Evolutionary conservation across 768 basidiomycete genomes (phyloP).

Genomic region (Collybia sp.): DNA sequence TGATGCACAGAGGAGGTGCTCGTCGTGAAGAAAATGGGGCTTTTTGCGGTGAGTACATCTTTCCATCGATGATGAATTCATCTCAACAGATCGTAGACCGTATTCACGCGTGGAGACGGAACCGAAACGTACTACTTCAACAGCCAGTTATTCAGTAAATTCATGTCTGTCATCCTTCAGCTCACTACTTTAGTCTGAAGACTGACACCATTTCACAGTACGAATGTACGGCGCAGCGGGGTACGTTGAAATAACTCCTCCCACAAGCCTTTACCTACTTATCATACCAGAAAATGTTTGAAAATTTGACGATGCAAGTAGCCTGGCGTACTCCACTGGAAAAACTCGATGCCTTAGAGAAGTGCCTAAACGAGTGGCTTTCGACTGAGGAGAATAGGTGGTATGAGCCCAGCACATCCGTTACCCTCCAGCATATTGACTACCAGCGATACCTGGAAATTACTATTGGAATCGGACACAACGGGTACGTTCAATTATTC

Average conservation of each 20-base stretch:
- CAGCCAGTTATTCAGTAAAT: slow-evolving; percentile 68
- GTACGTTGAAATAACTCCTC: slow-evolving; percentile 25
- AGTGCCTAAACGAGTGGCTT: slow-evolving; percentile 68
- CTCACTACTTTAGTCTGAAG: background rate
- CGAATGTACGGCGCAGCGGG: slow-evolving; percentile 70
- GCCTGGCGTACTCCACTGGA: slow-evolving; percentile 71
- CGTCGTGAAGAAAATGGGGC: slow-evolving; percentile 75
- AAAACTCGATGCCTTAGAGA: slow-evolving; percentile 69
- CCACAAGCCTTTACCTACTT: slow-evolving; percentile 7
- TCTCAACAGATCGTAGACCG: slow-evolving; percentile 36
- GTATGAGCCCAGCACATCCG: slow-evolving; percentile 64
- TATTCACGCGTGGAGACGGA: slow-evolving; percentile 68
- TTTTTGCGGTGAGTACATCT: slow-evolving; percentile 54
- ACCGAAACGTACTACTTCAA: slow-evolving; percentile 82
- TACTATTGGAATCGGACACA: slow-evolving; percentile 60
- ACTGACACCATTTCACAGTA: slow-evolving; percentile 29
- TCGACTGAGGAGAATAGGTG: slow-evolving; percentile 76
- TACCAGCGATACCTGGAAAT: slow-evolving; percentile 65
- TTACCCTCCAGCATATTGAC: slow-evolving; percentile 59
- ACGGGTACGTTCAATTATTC: slow-evolving; percentile 28
- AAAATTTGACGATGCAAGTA: slow-evolving; percentile 64
- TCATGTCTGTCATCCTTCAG: slow-evolving; percentile 46
- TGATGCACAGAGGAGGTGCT: slow-evolving; percentile 50
- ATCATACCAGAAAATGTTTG: slow-evolving; percentile 55
- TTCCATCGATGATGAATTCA: background rate